These are phyloP conservation scores for Diaporthe aspalathi DNA, from an alignment of 2,329 filamentous ascomycete species.

Conservation along the genomic window DNA sequence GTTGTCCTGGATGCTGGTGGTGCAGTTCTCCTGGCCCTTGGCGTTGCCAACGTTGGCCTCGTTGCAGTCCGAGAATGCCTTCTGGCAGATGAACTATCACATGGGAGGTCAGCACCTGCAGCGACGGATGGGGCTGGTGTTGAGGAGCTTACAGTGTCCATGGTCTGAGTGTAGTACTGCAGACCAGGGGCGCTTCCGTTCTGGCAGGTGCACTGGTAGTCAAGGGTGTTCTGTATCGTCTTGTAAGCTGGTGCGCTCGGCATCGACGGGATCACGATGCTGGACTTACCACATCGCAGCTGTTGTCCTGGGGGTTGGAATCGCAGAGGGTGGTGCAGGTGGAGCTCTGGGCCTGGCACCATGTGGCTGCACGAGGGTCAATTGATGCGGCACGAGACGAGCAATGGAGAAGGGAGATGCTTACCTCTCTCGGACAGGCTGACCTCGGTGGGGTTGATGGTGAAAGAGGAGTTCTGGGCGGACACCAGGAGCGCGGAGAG, in stretches of 20 bases:
- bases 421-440: conserved; percentile 53
- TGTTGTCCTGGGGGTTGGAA: conserved; percentile 52
- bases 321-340: conserved; percentile 63
- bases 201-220: conserved; percentile 61
- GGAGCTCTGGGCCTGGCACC: conserved; percentile 64
- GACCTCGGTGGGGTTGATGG: conserved; percentile 54
- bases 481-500: conserved; percentile 58
- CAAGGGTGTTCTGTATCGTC: conserved; percentile 52
- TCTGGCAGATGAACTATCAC: conserved; percentile 61
- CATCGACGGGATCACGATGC: neutral
- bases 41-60: conserved; percentile 53
- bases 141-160: conserved; percentile 54
- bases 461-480: conserved; percentile 57
- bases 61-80: conserved; percentile 62
- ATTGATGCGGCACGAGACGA: neutral
- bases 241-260: conserved; percentile 34
- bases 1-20: conserved; percentile 56
- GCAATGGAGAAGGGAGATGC: conserved; percentile 39
- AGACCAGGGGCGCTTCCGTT: conserved; percentile 63
- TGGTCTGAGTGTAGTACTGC: conserved; percentile 64
- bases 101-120: conserved; percentile 37
- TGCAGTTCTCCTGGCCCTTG: conserved; percentile 61
- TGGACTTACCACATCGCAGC: conserved; percentile 59
- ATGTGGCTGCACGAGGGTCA: conserved; percentile 55
- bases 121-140: neutral